These are phyloP conservation scores for Sugiyamaella floridensis DNA, from an alignment of 805 yeast species.

Conservation along the genomic window DNA sequence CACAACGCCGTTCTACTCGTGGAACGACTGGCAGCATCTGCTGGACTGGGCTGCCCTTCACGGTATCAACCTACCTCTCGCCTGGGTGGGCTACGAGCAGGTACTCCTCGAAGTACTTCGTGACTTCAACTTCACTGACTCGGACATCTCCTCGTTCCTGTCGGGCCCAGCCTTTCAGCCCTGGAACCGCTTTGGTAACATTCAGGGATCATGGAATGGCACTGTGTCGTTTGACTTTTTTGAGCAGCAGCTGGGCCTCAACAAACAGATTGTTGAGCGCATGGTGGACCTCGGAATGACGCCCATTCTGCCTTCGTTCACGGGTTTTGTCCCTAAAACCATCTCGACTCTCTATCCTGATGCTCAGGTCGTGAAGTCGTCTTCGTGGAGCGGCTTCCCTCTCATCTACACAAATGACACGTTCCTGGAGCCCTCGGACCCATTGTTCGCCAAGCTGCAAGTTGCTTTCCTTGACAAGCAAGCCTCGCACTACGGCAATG, in stretches of 20 bases:
- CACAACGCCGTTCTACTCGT: constrained; percentile 13
- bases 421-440: constrained; percentile 14
- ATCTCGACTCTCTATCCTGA: constrained; percentile 6
- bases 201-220: constrained; percentile 15
- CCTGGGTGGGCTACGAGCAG: constrained; percentile 16
- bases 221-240: constrained; percentile 5
- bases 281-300: constrained; percentile 15
- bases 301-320: constrained; percentile 15
- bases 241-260: constrained; percentile 6
- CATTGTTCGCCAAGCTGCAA: constrained; percentile 10
- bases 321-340: constrained; percentile 11
- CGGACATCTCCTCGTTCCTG: constrained; percentile 7
- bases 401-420: constrained; percentile 8
- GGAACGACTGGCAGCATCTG: constrained; percentile 14
- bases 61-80: constrained; percentile 11
- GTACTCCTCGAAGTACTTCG: constrained; percentile 8
- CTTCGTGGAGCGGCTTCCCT: constrained; percentile 13
- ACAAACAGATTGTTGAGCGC: constrained; percentile 7
- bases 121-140: constrained; percentile 8
- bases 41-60: constrained; percentile 14
- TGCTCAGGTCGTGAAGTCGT: constrained; percentile 7
- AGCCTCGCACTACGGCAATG: constrained; percentile 3
- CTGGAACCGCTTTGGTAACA: constrained; percentile 16
- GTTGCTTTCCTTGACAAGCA: constrained; percentile 8
- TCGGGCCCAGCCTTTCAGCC: constrained; percentile 12